Conservation (phyloP, 2,329 filamentous ascomycete genomes). For the Fusarium continuum region DNA sequence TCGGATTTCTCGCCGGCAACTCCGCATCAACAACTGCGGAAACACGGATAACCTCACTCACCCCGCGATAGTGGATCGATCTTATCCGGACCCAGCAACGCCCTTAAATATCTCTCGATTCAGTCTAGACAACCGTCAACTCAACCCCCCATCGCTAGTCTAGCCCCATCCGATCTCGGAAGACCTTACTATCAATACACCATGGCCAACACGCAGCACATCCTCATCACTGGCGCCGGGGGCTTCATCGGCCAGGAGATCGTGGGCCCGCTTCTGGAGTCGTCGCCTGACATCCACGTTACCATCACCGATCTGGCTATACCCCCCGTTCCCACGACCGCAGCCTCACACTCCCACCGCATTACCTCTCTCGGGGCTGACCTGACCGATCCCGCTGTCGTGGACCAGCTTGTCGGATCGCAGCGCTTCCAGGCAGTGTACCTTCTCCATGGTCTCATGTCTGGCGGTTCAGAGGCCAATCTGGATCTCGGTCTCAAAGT, state of each 20-base stretch:
- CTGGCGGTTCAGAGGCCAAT: conserved; percentile 67
- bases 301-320: conserved; percentile 65
- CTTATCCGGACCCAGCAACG: conserved; percentile 1
- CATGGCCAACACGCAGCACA: conserved; percentile 39
- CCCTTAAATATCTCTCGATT: background rate
- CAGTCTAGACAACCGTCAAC: background rate
- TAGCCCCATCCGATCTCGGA: conserved; percentile 11
- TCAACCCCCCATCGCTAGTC: background rate
- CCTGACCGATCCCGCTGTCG: conserved; percentile 26
- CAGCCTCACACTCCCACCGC: conserved; percentile 45
- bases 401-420: conserved; percentile 44
- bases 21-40: conserved; percentile 31
- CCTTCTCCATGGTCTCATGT: conserved; percentile 72
- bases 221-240: conserved; percentile 71
- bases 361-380: conserved; percentile 42
- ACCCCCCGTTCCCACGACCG: conserved; percentile 56
- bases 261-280: conserved; percentile 62
- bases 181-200: background rate
- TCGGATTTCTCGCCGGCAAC: conserved; percentile 35
- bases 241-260: conserved; percentile 73
- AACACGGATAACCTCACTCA: conserved; percentile 16
- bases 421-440: conserved; percentile 58
- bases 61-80: conserved; percentile 32
- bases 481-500: conserved; percentile 63
- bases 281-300: conserved; percentile 51